Conservation (phyloP, 208 protist genomes). For the Giardia duodenalis region DNA sequence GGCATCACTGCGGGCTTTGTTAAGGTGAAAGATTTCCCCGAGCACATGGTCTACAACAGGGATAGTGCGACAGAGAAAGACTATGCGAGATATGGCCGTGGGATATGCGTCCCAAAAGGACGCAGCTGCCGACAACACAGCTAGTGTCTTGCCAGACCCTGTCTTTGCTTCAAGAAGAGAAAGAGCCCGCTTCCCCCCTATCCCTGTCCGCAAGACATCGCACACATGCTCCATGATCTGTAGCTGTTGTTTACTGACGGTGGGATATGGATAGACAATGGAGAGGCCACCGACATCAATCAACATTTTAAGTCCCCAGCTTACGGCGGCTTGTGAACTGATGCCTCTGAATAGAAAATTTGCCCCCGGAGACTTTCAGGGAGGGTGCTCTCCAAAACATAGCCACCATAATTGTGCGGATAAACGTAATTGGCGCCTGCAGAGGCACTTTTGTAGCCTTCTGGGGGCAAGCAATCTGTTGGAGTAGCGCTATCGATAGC, state of each 20-base stretch:
- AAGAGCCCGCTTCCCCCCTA: background rate
- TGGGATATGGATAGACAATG: background rate
- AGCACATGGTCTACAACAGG: background rate
- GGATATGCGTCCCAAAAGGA: background rate
- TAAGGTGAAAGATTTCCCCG: background rate
- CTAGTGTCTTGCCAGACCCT: background rate
- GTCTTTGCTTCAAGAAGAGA: background rate
- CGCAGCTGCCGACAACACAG: background rate
- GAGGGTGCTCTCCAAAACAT: background rate
- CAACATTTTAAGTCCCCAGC: background rate
- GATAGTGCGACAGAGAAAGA: background rate
- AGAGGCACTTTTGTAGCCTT: background rate
- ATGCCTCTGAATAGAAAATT: background rate
- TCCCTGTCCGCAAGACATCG: background rate
- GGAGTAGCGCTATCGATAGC: background rate
- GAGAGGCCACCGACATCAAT: background rate
- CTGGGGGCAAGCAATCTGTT: background rate
- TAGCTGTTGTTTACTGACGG: background rate
- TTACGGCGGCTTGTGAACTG: background rate
- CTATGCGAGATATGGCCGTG: background rate
- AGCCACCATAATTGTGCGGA: conserved; percentile 9
- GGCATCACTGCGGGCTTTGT: background rate
- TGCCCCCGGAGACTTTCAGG: background rate
- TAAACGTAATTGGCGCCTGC: background rate
- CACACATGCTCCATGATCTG: background rate